Evolutionary conservation across 371 early-diverging fungal genomes (phyloP).

Genomic region (Mucor mucedo): DNA sequence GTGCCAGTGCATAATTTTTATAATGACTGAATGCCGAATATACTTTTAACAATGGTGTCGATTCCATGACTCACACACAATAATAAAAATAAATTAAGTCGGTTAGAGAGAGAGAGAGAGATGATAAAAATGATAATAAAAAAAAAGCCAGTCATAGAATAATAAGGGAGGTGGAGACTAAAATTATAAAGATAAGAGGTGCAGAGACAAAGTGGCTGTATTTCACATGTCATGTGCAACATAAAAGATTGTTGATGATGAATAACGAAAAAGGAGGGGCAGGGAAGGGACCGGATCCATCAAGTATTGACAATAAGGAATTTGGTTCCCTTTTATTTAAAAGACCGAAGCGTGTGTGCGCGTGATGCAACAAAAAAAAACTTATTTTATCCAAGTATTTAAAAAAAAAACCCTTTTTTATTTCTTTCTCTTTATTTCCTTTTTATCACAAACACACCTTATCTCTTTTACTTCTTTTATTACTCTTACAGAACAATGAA

Average conservation of each 20-base stretch:
- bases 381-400: not conserved
- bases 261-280: not conserved
- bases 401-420: slow-evolving; percentile 4
- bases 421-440: slow-evolving; percentile 10
- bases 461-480: not conserved
- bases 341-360: slow-evolving; percentile 4
- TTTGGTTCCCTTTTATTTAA: not conserved
- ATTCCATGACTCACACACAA: not conserved
- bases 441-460: no score
- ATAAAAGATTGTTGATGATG: not conserved
- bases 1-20: slow-evolving; percentile 65
- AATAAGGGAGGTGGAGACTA: not conserved
- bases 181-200: slow-evolving; percentile 2
- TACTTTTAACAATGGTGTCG: slow-evolving; percentile 48
- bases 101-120: no score
- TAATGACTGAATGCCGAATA: slow-evolving; percentile 77
- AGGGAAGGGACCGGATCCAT: not conserved
- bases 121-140: no score
- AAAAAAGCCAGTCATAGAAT: not conserved
- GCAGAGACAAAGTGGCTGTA: not conserved
- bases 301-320: slow-evolving; percentile 1
- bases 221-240: slow-evolving; percentile 8
- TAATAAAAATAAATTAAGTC: not conserved
- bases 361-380: slow-evolving; percentile 20
- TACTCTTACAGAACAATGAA: not conserved